Evolutionary conservation across 805 yeast genomes (phyloP).

Genomic region (Suhomyces prunicola): DNA sequence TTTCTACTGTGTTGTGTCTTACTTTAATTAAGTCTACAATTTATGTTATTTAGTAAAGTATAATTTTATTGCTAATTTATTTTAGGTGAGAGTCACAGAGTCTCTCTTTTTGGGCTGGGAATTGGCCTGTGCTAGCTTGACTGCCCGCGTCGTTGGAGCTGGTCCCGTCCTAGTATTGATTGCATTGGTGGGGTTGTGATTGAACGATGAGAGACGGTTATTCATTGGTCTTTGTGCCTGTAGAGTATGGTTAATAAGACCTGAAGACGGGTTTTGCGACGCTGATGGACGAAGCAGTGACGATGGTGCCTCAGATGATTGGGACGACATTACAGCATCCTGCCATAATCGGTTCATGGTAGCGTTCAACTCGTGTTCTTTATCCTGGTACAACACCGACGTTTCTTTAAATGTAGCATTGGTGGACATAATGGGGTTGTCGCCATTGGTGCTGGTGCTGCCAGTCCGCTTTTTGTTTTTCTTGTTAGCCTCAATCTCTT

Average conservation of each 20-base stretch:
- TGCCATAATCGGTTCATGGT: slow-evolving; percentile 37
- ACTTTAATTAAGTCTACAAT: too few species aligned
- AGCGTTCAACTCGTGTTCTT: slow-evolving; percentile 25
- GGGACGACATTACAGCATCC: slow-evolving; percentile 24
- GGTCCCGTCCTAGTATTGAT: slow-evolving; percentile 17
- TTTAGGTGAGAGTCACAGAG: not conserved
- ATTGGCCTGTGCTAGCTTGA: slow-evolving; percentile 22
- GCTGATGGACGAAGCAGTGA: not conserved
- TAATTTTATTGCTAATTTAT: too few species aligned
- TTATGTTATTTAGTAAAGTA: too few species aligned
- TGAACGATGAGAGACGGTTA: slow-evolving; percentile 20
- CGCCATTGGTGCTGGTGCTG: slow-evolving; percentile 1
- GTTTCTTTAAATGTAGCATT: slow-evolving; percentile 35
- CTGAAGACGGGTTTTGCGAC: slow-evolving; percentile 4
- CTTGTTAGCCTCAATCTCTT: slow-evolving; percentile 25
- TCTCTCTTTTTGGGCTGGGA: slow-evolving; percentile 4
- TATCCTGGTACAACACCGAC: slow-evolving; percentile 29
- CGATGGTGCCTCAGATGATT: not conserved
- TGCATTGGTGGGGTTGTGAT: slow-evolving; percentile 10
- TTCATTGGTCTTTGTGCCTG: slow-evolving; percentile 17
- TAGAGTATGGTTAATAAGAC: not conserved
- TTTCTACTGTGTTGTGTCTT: too few species aligned
- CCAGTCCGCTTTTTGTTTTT: slow-evolving; percentile 8
- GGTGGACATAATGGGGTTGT: not conserved
- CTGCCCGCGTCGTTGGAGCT: slow-evolving; percentile 35